Conservation (phyloP, 495 filamentous ascomycete species). For the Penicillium robsamsonii region DNA sequence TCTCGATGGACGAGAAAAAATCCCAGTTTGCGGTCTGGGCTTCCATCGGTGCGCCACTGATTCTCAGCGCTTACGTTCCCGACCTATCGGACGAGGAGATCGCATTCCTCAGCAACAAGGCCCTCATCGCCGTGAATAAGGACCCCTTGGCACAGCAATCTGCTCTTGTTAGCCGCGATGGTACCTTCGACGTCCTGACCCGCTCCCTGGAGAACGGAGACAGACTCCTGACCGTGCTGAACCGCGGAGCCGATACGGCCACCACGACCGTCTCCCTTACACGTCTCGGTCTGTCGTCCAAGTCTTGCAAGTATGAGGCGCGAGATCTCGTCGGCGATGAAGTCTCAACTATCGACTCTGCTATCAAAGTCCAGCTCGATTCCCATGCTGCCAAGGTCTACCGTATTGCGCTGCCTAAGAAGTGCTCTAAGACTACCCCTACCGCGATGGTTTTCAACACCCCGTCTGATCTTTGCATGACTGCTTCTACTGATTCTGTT, state of each 20-base stretch:
- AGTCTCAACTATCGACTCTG: constrained; percentile 5
- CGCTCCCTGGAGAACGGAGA: constrained; percentile 32
- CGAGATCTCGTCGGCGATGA: constrained; percentile 26
- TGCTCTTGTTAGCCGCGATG: constrained; percentile 38
- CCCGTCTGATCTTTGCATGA: constrained; percentile 31
- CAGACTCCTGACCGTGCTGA: constrained; percentile 33
- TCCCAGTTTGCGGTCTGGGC: constrained; percentile 46
- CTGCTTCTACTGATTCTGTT: constrained; percentile 16
- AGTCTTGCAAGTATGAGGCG: constrained; percentile 21
- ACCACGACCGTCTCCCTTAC: constrained; percentile 19
- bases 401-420: constrained; percentile 20
- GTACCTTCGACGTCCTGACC: constrained; percentile 32
- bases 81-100: constrained; percentile 32
- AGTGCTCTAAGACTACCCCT: constrained; percentile 19
- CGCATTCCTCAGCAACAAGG: constrained; percentile 33
- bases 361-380: constrained; percentile 22
- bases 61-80: constrained; percentile 43
- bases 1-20: constrained; percentile 36
- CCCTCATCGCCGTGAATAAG: constrained; percentile 41
- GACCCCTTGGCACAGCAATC: constrained; percentile 41
- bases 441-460: constrained; percentile 39
- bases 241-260: constrained; percentile 23
- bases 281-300: constrained; percentile 22
- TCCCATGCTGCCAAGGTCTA: constrained; percentile 32
- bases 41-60: constrained; percentile 38